Percentiles rank a stretch among this genome's conserved stretches.
Conservation (phyloP, 192 early-diverging fungal species). For the Gonapodya sp. region DNA sequence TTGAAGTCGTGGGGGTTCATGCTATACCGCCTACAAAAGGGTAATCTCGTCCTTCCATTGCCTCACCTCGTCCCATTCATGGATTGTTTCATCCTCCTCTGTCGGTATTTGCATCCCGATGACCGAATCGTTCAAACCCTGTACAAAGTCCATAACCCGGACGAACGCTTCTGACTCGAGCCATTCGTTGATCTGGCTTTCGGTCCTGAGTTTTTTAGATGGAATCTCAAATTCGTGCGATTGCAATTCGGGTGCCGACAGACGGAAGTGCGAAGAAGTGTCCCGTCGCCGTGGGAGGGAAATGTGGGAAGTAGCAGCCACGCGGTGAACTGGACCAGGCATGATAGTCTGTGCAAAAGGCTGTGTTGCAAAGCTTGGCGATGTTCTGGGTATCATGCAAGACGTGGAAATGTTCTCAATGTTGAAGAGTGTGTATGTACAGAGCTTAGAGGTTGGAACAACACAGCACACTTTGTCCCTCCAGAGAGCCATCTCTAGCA, state of each 20-base stretch:
- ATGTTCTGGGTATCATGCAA: too few species aligned
- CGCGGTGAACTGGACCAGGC: neutral
- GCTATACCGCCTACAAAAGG: neutral
- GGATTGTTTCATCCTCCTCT: neutral
- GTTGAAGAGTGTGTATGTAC: neutral
- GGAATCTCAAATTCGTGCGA: neutral
- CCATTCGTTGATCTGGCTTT: neutral
- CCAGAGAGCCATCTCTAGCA: too few species aligned
- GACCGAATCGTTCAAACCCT: slow-evolving; percentile 62
- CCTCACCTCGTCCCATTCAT: slow-evolving; percentile 40
- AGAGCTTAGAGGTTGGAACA: too few species aligned
- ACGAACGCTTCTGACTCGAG: slow-evolving; percentile 41
- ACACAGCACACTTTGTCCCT: too few species aligned
- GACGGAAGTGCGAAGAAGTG: neutral
- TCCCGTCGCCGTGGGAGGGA: neutral
- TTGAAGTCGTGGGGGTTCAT: neutral
- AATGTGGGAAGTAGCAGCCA: neutral
- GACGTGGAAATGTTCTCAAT: neutral
- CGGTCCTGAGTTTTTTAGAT: neutral
- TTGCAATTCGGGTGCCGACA: neutral
- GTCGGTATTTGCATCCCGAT: slow-evolving; percentile 45
- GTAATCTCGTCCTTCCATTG: slow-evolving; percentile 15
- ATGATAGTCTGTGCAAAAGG: neutral
- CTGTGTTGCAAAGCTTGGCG: neutral
- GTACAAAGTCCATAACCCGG: slow-evolving; percentile 61